Percentiles rank a stretch among this genome's conserved stretches.
Evolutionary conservation across 1,284 basidiomycete genomes (phyloP).

Genomic region (Mycosarcoma maydis): DNA sequence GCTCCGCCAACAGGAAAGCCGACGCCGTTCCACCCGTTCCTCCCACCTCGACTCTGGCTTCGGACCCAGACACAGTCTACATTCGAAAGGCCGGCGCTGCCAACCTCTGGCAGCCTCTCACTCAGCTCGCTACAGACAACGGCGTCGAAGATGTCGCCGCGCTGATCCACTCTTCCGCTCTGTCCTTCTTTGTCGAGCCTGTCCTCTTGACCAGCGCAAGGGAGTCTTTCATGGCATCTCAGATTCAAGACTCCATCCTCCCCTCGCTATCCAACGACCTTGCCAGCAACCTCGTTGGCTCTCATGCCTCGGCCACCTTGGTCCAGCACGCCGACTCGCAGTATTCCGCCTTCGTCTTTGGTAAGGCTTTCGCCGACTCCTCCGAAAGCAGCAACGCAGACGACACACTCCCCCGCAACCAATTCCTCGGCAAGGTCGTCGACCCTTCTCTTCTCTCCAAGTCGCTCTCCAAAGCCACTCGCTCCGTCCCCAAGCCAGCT

Average conservation of each 20-base stretch:
- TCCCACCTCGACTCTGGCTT: background rate
- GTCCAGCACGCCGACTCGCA: conserved; percentile 28
- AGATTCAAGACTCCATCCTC: conserved; percentile 27
- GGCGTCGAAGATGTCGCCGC: conserved; percentile 17
- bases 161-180: conserved; percentile 15
- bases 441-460: conserved; percentile 29
- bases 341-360: conserved; percentile 43
- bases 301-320: conserved; percentile 5
- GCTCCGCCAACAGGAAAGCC: conserved; percentile 11
- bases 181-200: conserved; percentile 49
- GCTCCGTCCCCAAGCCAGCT: conserved; percentile 18
- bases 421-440: conserved; percentile 32
- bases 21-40: background rate
- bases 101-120: conserved; percentile 41
- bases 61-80: conserved; percentile 35
- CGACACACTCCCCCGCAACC: conserved; percentile 10
- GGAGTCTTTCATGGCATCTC: conserved; percentile 23
- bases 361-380: conserved; percentile 25
- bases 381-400: conserved; percentile 9
- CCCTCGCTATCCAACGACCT: conserved; percentile 28
- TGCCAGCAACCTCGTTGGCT: conserved; percentile 14
- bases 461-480: conserved; percentile 11
- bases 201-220: conserved; percentile 51
- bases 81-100: conserved; percentile 40
- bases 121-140: conserved; percentile 11